Conservation (phyloP, 2,329 filamentous ascomycete genomes). For the Fusarium napiforme region DNA sequence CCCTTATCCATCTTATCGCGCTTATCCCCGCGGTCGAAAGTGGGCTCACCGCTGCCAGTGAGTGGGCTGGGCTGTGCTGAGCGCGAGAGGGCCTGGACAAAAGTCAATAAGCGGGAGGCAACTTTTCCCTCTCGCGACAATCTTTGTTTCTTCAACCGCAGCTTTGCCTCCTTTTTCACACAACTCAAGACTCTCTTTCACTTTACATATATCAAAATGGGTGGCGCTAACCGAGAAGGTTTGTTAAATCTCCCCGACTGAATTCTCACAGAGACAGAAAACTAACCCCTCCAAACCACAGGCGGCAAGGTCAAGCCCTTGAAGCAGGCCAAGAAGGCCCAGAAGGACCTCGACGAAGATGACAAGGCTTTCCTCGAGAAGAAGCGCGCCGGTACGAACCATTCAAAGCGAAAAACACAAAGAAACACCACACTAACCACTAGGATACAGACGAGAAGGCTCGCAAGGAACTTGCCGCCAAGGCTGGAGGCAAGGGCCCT, state of each 20-base stretch:
- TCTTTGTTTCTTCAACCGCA: constrained; percentile 27
- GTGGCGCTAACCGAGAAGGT: constrained; percentile 55
- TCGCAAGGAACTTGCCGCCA: constrained; percentile 83
- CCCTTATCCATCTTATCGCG: constrained; percentile 38
- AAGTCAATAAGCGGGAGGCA: constrained; percentile 38
- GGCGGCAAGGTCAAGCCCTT: constrained; percentile 86
- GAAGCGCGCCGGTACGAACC: constrained; percentile 79
- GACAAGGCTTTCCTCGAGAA: constrained; percentile 85
- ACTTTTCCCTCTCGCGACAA: constrained; percentile 41
- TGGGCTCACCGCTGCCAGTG: constrained; percentile 27
- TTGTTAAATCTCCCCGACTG: constrained; percentile 16
- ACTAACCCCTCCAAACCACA: constrained; percentile 51
- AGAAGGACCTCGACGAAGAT: constrained; percentile 87
- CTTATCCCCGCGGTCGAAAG: constrained; percentile 29
- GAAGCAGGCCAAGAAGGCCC: constrained; percentile 89
- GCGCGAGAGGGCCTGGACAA: constrained; percentile 30
- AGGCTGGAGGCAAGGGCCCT: constrained; percentile 88
- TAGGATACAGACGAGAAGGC: constrained; percentile 78
- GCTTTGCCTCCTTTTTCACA: constrained; percentile 9
- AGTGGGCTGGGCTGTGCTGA: constrained; percentile 6
- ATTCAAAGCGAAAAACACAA: rapidly evolving
- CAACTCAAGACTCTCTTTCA: constrained; percentile 14
- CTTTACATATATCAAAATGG: constrained; percentile 47
- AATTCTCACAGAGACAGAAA: not conserved
- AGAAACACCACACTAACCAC: constrained; percentile 17